A percentile compares a stretch with the other conserved stretches of the same genome.
Conservation (phyloP, 2,329 filamentous ascomycete genomes). For the Calonectria crousiana region DNA sequence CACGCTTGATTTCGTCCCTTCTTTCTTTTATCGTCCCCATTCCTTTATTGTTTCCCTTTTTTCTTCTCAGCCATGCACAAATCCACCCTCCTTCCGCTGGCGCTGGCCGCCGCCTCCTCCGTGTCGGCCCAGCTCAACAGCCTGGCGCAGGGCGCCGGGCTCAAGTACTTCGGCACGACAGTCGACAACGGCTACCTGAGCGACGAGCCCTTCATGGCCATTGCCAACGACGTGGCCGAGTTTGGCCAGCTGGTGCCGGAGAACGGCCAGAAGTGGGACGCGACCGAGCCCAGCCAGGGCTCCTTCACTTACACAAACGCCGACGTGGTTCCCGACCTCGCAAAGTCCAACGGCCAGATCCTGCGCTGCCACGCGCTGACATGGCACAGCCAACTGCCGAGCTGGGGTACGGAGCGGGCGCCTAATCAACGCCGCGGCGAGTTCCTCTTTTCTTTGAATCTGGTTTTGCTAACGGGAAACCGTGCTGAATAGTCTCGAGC, state of each 20-base stretch:
- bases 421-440: neutral
- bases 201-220: conserved; percentile 66
- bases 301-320: conserved; percentile 70
- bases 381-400: conserved; percentile 56
- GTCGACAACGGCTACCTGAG: conserved; percentile 69
- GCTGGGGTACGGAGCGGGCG: conserved; percentile 37
- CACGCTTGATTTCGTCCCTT: conserved; percentile 4
- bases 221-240: conserved; percentile 66
- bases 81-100: conserved; percentile 37
- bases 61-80: conserved; percentile 33
- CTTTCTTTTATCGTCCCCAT: conserved; percentile 1
- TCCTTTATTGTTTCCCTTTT: conserved; percentile 6
- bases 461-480: neutral
- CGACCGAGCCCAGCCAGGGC: conserved; percentile 67
- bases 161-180: conserved; percentile 74
- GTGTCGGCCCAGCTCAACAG: conserved; percentile 58
- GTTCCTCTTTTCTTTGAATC: too few species aligned
- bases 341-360: conserved; percentile 61
- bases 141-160: conserved; percentile 67
- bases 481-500: conserved; percentile 32
- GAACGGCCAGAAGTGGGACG: conserved; percentile 75
- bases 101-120: conserved; percentile 39
- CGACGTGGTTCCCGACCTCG: conserved; percentile 64
- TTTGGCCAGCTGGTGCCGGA: conserved; percentile 75
- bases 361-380: conserved; percentile 73